Base-by-base conservation (phyloP, 2,329 filamentous ascomycete species). In the Bipolaris cookei region DNA sequence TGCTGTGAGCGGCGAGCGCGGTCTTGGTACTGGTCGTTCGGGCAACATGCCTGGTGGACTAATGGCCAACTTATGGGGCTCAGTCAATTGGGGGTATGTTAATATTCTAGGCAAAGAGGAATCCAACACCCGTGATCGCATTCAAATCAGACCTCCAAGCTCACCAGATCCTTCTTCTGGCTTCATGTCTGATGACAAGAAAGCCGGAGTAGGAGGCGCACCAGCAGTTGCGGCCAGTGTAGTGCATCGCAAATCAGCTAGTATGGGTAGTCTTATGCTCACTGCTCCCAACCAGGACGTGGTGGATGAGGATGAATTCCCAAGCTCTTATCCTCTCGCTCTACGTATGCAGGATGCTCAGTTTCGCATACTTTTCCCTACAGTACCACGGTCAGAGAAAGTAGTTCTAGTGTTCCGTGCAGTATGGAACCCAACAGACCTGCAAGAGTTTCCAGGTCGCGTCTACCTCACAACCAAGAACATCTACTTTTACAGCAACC, bases 401-500 rank as follows among this genome's bases (percentile, higher is more conserved):
- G 82, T 97, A 6, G 88, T 97, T 3, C 82, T 98, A 47, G 95
- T 99, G 2, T 98, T 98, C 79, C 87, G 93, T 43, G 94, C 93
- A 14, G 91, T 92, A 0, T 99, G 95, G 92, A 89, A 87, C 67
- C 86, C 88, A 1, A 89, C 88, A 64, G 88, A 90, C 51, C 84
- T 88, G 65, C 88, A 90, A 75, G 88, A 90, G 59, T 91, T 98
- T 58, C 88, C 89, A 7, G 89, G 95, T 0, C 87, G 95, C 51
- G 88, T 96, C 21, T 99, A 96, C 74, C 88, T 97, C 58, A 98
- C 94, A 0, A 84, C 89, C 0, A 88, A 89, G 60, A 90, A 93
- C 63, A 88, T 99, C 74, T 98, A 96, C 76, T 98, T 99, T 72
- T 99, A 97, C 77, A 96, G 93, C 67, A 90, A 98, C 70, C 91